A percentile compares a stretch with the other conserved stretches of the same genome.
phyloP scores from a whole-genome alignment of 768 basidiomycete species.

The Mrakia frigida region DNA sequence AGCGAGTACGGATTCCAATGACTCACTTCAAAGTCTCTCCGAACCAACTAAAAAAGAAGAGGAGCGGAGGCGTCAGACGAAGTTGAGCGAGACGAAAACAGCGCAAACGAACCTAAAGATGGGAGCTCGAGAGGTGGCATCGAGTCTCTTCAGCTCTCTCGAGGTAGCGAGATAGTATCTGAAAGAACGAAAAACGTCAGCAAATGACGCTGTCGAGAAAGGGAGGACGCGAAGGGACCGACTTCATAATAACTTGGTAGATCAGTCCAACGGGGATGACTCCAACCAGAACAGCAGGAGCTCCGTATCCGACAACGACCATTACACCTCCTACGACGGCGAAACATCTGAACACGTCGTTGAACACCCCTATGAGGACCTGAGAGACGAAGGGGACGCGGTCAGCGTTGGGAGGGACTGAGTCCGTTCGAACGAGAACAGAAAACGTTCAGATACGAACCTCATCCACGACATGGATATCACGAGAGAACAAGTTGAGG shows the following conservation, averaged over 20 bases:
- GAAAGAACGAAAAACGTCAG: not conserved
- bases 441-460: not conserved
- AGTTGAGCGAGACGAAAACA: not conserved
- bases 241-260: slow-evolving; percentile 65
- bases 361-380: slow-evolving; percentile 27
- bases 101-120: slow-evolving; percentile 54
- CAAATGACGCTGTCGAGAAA: not conserved
- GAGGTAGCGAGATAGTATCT: slow-evolving; percentile 39
- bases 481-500: slow-evolving; percentile 84
- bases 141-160: slow-evolving; percentile 45
- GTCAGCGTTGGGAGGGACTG: not conserved
- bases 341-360: slow-evolving; percentile 58
- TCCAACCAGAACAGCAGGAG: slow-evolving; percentile 73
- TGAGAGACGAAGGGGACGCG: not conserved
- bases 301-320: slow-evolving; percentile 71
- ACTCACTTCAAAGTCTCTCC: slow-evolving; percentile 37
- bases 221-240: too few species aligned
- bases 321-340: slow-evolving; percentile 43
- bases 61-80: not conserved
- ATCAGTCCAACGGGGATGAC: slow-evolving; percentile 61
- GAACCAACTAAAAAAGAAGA: slow-evolving; percentile 47
- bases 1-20: not conserved
- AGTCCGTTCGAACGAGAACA: not conserved
- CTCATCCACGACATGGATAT: slow-evolving; percentile 55
- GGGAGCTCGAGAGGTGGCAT: slow-evolving; percentile 70